These are phyloP conservation scores for Malus hybrid DNA, from an alignment of 331 rosid species.

Conservation along the genomic window DNA sequence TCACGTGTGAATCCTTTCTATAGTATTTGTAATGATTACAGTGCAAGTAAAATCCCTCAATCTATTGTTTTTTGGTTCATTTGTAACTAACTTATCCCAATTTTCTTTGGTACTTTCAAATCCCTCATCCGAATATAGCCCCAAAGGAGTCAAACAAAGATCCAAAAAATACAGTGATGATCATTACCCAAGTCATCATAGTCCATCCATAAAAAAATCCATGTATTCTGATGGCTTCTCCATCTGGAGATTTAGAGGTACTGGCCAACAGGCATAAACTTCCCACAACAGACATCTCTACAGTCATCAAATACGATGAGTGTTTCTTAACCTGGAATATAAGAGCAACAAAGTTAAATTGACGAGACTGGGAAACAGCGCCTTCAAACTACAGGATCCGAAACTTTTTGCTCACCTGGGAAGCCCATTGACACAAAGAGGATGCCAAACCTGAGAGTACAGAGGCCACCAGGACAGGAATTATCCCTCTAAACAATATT, in stretches of 20 bases:
- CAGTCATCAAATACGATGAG: constrained; percentile 91
- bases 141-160: neutral
- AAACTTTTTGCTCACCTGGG: constrained; percentile 59
- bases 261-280: constrained; percentile 68
- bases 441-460: constrained; percentile 96
- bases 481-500: constrained; percentile 68
- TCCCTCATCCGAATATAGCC: no score
- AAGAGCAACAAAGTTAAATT: constrained; percentile 5
- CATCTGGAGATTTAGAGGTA: constrained; percentile 87
- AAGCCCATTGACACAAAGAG: constrained; percentile 94
- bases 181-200: constrained; percentile 65
- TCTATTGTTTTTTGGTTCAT: no score
- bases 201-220: constrained; percentile 94
- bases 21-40: no score
- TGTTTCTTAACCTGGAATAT: constrained; percentile 80
- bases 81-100: no score
- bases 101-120: no score
- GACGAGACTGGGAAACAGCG: neutral
- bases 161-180: neutral
- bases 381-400: neutral
- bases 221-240: constrained; percentile 61
- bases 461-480: constrained; percentile 85
- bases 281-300: constrained; percentile 94
- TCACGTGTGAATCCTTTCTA: no score
- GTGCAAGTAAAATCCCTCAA: no score